Base-by-base conservation (phyloP, 306 rosid species). In the Carpinus viminea region DNA sequence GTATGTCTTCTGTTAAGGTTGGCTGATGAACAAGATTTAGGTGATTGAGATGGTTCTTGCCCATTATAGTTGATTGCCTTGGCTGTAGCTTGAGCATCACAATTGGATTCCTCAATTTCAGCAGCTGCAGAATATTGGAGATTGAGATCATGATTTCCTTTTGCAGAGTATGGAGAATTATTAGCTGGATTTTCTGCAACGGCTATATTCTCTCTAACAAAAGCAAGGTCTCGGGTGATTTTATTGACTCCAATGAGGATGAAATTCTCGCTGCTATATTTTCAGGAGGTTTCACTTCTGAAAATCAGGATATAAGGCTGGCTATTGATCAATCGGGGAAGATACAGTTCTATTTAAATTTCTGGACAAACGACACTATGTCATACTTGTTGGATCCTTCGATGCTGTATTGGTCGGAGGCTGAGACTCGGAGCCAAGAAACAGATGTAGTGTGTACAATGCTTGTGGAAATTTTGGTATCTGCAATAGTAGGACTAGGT, bases 311-410 rank as follows among this genome's bases (percentile, higher is more conserved):
- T 26, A 70, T 18, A 4, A 81, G 86, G 81, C 41, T 88, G 17
- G 31, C 83, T 12, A 73, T 90, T 36, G 12, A 52, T 20, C 24
- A 0, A 2, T 54, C 15, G 1, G 88, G 92, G 43, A 6, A 74
- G 64, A 0, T 88, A 15, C 38, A 24, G 3, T 52, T 26, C 68
- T 5, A 0, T 31, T 28, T 1, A 1, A 28, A 51, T 0, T 1
- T 81, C 68, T 28, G 31, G 84, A 43, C 20, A 0, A 2, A 61
- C 0, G 0, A 28, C 3, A 62, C 79, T 3, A 34, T 34, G 50
- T 12, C 62, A 5, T 28, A 28, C 31, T 28, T 28, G 31, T 28
- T 1, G 31, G 31, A 28, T 28, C 31, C 31, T 28, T 28, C 2
- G 31, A 28, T 28, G 31, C 1, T 31, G 34, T 31, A 1, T 31